Base-by-base conservation (phyloP, 352 stramenopile species). In the Phytophthora hybrid region DNA sequence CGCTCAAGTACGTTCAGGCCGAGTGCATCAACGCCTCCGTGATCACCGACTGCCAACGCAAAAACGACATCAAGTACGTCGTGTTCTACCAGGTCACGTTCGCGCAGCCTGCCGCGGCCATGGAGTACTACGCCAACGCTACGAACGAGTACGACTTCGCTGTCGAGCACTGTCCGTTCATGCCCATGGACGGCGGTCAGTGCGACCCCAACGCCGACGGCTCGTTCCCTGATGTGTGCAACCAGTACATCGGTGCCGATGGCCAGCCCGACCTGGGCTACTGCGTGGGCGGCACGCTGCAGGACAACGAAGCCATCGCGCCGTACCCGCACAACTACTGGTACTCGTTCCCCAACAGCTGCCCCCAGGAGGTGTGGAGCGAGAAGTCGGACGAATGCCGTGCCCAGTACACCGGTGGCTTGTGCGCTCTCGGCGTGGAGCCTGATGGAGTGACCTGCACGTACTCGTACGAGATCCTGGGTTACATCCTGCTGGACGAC, bases 271-370 rank as follows among this genome's bases (percentile, higher is more conserved):
- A 89, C 0, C 44, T 93, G 14, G 86, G 86, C 21, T 79, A 84
- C 29, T 92, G 75, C 37, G 65, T 93, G 9, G 84, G 86, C 18
- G 78, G 73, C 19, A 77, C 81, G 3, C 57, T 85, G 0, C 64
- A 83, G 47, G 77, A 88, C 58, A 87, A 72, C 18, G 84, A 94
- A 5, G 46, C 56, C 5, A 73, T 84, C 7, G 89, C 89, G 26
- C 85, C 86, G 56, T 94, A 96, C 82, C 83, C 81, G 13, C 82
- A 90, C 76, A 93, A 91, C 69, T 89, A 89, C 74, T 94, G 87
- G 89, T 93, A 88, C 75, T 95, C 89, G 53, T 94, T 91, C 81
- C 87, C 89, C 6, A 93, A 93, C 72, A 91, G 73, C 19, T 95
- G 86, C 21, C 84, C 80, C 13, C 67, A 74, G 31, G 16, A 81